Evolutionary conservation across 148 eudicot species (phyloP).

Genomic region (Chenopodium quinoa): DNA sequence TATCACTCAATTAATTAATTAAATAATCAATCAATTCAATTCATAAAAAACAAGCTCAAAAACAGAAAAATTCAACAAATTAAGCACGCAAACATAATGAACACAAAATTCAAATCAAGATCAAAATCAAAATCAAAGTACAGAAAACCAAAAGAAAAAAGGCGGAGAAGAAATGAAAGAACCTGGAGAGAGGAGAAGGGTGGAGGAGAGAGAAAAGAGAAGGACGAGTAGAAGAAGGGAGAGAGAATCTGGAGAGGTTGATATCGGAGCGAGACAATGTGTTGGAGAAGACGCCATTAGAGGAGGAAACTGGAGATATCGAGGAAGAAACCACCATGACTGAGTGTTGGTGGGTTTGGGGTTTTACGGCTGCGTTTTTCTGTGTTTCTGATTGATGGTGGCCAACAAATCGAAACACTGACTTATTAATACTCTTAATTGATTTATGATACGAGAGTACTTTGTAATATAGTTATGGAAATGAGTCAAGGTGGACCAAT

Average conservation of each 20-base stretch:
- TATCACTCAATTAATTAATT: neutral
- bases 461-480: no score
- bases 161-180: neutral
- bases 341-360: neutral
- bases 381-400: no score
- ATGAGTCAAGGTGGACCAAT: no score
- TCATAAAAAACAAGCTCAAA: neutral
- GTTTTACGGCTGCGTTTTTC: no score
- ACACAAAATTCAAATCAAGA: neutral
- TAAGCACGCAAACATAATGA: neutral
- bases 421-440: no score
- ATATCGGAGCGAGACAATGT: slow-evolving; percentile 15
- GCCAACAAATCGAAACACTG: no score
- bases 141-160: neutral
- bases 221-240: neutral
- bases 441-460: no score
- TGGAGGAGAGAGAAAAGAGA: slow-evolving; percentile 10
- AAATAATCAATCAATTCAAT: neutral
- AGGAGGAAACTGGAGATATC: slow-evolving; percentile 16
- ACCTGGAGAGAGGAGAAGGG: slow-evolving; percentile 18
- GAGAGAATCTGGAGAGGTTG: slow-evolving; percentile 14
- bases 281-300: slow-evolving; percentile 19
- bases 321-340: slow-evolving; percentile 23
- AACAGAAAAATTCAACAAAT: neutral
- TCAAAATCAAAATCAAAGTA: neutral